Percentiles rank a stretch among this genome's conserved stretches.
These are phyloP conservation scores for Boehmeria nivea DNA, from an alignment of 306 rosid genomes.

Conservation along the genomic window DNA sequence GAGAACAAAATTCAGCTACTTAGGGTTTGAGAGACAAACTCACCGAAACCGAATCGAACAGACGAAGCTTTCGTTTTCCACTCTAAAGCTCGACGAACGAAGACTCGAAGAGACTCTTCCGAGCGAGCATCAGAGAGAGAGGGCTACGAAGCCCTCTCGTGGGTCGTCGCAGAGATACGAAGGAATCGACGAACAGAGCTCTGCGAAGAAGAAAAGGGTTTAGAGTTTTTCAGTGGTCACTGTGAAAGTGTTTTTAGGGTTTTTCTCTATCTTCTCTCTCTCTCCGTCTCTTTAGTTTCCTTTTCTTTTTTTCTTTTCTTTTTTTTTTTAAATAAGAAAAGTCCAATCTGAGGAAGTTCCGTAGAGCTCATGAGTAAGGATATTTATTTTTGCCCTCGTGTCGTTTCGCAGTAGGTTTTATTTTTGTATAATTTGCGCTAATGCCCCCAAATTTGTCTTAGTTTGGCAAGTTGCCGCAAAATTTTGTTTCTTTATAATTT, in stretches of 20 bases:
- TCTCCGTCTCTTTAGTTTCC: not conserved
- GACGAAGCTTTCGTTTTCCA: not conserved
- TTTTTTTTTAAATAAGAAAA: too few relatives aligned
- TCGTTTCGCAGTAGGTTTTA: too few relatives aligned
- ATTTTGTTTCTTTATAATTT: too few relatives aligned
- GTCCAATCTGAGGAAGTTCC: too few relatives aligned
- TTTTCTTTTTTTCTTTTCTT: not conserved
- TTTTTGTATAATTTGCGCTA: too few relatives aligned
- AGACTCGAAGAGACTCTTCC: not conserved
- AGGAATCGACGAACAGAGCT: not conserved
- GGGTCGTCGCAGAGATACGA: constrained; percentile 11
- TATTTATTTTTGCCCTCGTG: too few relatives aligned
- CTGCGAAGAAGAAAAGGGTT: not conserved
- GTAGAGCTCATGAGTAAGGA: too few relatives aligned
- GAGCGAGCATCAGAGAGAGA: constrained; percentile 12
- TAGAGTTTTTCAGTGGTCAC: constrained; percentile 29
- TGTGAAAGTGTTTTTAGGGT: constrained; percentile 1
- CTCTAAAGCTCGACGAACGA: not conserved
- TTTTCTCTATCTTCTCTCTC: not conserved
- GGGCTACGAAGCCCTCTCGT: constrained; percentile 39
- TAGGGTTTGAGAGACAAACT: constrained; percentile 10
- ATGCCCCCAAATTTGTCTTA: too few relatives aligned
- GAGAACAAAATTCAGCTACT: too few relatives aligned
- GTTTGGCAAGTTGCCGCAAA: too few relatives aligned
- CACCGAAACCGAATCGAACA: constrained; percentile 23